Evolutionary conservation across 2,329 filamentous ascomycete species (phyloP).

Genomic region (Colletotrichum nymphaeae): DNA sequence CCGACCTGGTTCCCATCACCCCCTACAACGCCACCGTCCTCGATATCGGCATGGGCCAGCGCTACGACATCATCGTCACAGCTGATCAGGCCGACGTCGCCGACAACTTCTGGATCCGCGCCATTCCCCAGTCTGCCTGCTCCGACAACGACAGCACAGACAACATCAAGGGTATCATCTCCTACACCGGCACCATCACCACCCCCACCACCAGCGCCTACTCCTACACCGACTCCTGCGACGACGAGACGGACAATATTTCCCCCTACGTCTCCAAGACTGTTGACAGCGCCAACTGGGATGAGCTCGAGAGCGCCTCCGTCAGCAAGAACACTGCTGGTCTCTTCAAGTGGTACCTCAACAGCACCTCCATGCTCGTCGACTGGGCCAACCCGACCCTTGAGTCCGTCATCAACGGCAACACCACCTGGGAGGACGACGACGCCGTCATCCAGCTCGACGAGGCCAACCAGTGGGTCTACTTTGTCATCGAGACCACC

Average conservation of each 20-base stretch:
- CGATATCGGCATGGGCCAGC: slow-evolving; percentile 59
- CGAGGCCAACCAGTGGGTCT: slow-evolving; percentile 43
- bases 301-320: slow-evolving; percentile 43
- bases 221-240: slow-evolving; percentile 42
- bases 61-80: slow-evolving; percentile 60
- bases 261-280: slow-evolving; percentile 47
- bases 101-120: slow-evolving; percentile 61
- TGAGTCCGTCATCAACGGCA: slow-evolving; percentile 37
- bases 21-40: slow-evolving; percentile 64
- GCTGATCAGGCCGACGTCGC: slow-evolving; percentile 46
- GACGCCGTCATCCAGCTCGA: slow-evolving; percentile 45
- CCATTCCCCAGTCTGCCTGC: slow-evolving; percentile 55
- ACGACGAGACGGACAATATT: slow-evolving; percentile 49
- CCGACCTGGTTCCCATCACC: slow-evolving; percentile 68
- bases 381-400: slow-evolving; percentile 47
- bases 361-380: slow-evolving; percentile 45
- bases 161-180: slow-evolving; percentile 62
- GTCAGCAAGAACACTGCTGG: slow-evolving; percentile 42
- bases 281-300: slow-evolving; percentile 43
- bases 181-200: slow-evolving; percentile 46
- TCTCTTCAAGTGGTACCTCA: slow-evolving; percentile 60
- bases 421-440: slow-evolving; percentile 36
- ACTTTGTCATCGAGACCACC: slow-evolving; percentile 43
- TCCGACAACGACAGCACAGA: slow-evolving; percentile 50
- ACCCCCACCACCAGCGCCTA: slow-evolving; percentile 35